Percentiles rank a stretch among this genome's conserved stretches.
phyloP scores from a whole-genome alignment of 371 early-diverging fungal genomes.

The Mortierella sp. region DNA sequence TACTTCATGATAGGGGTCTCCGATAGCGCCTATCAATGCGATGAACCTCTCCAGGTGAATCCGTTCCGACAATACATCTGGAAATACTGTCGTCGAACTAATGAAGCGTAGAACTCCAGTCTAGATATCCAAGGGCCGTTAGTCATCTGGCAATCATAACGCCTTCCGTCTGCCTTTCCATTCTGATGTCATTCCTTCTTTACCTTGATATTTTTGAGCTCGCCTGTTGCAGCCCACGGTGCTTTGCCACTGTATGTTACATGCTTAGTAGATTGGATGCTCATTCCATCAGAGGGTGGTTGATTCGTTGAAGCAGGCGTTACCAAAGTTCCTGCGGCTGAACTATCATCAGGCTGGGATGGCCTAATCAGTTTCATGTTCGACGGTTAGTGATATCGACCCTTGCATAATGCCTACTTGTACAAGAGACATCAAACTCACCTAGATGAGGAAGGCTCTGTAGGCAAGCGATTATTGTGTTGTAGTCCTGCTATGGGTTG shows the following conservation, averaged over 20 bases:
- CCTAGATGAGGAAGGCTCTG: slow-evolving; percentile 16
- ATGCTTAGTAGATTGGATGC: slow-evolving; percentile 61
- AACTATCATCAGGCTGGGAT: slow-evolving; percentile 5
- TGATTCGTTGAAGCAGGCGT: slow-evolving; percentile 7
- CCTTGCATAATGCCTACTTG: too few species aligned
- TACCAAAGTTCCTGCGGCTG: slow-evolving; percentile 30
- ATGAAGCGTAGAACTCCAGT: slow-evolving; percentile 61
- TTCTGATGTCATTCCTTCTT: too few species aligned
- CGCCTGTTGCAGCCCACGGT: slow-evolving; percentile 61
- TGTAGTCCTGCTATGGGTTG: slow-evolving; percentile 49
- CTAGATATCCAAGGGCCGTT: slow-evolving; percentile 24
- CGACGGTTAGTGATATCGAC: neutral
- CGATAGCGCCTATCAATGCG: slow-evolving; percentile 70
- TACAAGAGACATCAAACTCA: slow-evolving; percentile 2
- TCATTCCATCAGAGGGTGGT: slow-evolving; percentile 66
- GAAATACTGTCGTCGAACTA: slow-evolving; percentile 58
- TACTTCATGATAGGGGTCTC: slow-evolving; percentile 76
- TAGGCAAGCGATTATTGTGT: neutral
- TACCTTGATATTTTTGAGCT: slow-evolving; percentile 53
- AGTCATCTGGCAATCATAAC: neutral
- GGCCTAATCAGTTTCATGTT: neutral
- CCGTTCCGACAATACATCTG: slow-evolving; percentile 52
- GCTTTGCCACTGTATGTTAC: slow-evolving; percentile 76
- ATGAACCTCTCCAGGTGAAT: slow-evolving; percentile 64
- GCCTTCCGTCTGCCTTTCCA: neutral